Evolutionary conservation across 2,329 filamentous ascomycete species (phyloP).

Genomic region (Fonsecaea pedrosoi): DNA sequence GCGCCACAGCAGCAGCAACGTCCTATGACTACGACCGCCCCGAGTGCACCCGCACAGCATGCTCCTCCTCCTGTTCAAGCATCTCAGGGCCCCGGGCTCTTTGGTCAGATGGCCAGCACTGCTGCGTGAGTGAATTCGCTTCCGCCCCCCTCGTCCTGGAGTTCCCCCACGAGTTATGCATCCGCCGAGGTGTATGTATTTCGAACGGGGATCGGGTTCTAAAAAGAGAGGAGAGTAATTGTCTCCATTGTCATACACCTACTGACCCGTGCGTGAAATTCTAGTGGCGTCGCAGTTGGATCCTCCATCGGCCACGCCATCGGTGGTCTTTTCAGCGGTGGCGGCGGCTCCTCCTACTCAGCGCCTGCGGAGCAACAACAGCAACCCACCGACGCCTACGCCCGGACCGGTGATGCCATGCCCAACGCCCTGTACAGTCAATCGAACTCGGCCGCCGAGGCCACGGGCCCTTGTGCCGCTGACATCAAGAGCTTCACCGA

Average conservation of each 20-base stretch:
- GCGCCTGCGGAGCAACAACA: slow-evolving; percentile 59
- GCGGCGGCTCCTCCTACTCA: slow-evolving; percentile 56
- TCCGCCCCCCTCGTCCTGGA: neutral
- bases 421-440: slow-evolving; percentile 54
- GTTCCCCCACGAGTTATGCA: slow-evolving; percentile 12
- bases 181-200: neutral
- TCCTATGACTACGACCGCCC: slow-evolving; percentile 61
- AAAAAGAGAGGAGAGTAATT: slow-evolving; percentile 7
- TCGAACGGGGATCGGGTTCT: neutral
- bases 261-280: slow-evolving; percentile 15
- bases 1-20: slow-evolving; percentile 51
- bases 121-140: slow-evolving; percentile 76
- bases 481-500: slow-evolving; percentile 86
- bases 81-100: slow-evolving; percentile 76
- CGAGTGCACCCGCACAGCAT: slow-evolving; percentile 55
- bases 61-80: slow-evolving; percentile 54
- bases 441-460: slow-evolving; percentile 45
- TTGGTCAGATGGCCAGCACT: slow-evolving; percentile 96
- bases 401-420: slow-evolving; percentile 47
- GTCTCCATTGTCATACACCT: neutral
- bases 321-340: slow-evolving; percentile 83
- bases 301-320: slow-evolving; percentile 95
- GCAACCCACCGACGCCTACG: slow-evolving; percentile 53
- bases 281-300: slow-evolving; percentile 92
- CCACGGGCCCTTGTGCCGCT: slow-evolving; percentile 72